Evolutionary conservation across 2,329 filamentous ascomycete genomes (phyloP).

Genomic region (Alternaria alternata): DNA sequence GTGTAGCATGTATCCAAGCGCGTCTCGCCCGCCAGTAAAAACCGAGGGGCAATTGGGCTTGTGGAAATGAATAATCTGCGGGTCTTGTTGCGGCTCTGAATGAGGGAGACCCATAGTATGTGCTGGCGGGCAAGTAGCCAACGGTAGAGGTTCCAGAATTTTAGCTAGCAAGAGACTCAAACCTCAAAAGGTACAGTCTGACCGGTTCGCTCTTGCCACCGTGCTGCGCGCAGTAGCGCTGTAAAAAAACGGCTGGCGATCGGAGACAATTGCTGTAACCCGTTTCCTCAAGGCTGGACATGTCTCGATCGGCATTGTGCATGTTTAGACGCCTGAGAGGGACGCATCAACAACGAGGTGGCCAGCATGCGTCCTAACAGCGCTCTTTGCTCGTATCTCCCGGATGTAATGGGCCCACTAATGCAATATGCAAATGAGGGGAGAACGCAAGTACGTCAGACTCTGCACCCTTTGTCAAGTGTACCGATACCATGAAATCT

Average conservation of each 20-base stretch:
- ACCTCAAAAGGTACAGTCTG: slow-evolving; percentile 50
- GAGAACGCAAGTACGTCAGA: slow-evolving; percentile 43
- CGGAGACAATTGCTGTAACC: slow-evolving; percentile 40
- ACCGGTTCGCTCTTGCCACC: slow-evolving; percentile 51
- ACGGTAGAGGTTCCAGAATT: slow-evolving; percentile 49
- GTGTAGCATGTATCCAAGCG: slow-evolving; percentile 52
- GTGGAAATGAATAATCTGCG: slow-evolving; percentile 50
- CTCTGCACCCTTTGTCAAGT: slow-evolving; percentile 41
- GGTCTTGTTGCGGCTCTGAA: slow-evolving; percentile 55
- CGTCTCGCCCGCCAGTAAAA: slow-evolving; percentile 62
- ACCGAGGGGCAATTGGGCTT: slow-evolving; percentile 55
- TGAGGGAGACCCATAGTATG: slow-evolving; percentile 68
- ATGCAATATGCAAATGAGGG: slow-evolving; percentile 45
- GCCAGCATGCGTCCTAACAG: slow-evolving; percentile 34
- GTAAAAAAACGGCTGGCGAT: slow-evolving; percentile 45
- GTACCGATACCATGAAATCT: slow-evolving; percentile 38
- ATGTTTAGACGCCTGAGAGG: slow-evolving; percentile 39
- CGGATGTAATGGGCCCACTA: slow-evolving; percentile 39
- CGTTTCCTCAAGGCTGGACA: slow-evolving; percentile 46
- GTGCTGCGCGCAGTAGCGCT: slow-evolving; percentile 48
- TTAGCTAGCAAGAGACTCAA: slow-evolving; percentile 47
- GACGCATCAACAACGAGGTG: slow-evolving; percentile 46
- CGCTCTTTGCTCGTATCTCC: slow-evolving; percentile 34
- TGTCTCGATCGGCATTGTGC: slow-evolving; percentile 44
- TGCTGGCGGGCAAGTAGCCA: slow-evolving; percentile 74